Percentiles rank a stretch among this genome's conserved stretches.
Conservation (phyloP, 75 land plant species). For the Selaginella tamariscina region DNA sequence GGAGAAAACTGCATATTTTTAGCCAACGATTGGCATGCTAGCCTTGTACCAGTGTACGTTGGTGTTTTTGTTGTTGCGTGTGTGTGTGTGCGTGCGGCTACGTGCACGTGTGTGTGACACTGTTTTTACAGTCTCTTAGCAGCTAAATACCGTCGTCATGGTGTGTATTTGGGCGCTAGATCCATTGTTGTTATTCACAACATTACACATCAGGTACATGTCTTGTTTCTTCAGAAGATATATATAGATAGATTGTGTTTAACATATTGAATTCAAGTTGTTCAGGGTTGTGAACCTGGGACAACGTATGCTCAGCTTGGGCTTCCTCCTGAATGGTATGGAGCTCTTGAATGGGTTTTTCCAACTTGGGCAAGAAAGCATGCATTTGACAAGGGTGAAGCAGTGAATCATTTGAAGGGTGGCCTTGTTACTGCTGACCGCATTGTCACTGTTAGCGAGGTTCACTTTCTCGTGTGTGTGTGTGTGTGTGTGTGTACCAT, state of each 20-base stretch:
- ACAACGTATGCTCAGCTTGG: constrained; percentile 60
- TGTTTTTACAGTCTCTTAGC: constrained; percentile 52
- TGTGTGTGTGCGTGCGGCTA: not conserved
- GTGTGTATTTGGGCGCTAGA: constrained; percentile 63
- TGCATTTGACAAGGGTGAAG: constrained; percentile 89
- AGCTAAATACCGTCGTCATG: constrained; percentile 70
- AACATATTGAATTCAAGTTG: not conserved
- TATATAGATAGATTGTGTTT: not conserved
- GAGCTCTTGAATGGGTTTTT: constrained; percentile 88
- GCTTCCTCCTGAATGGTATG: constrained; percentile 77
- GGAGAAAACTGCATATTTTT: constrained; percentile 82
- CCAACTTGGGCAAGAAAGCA: constrained; percentile 89
- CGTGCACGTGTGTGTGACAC: too few relatives aligned
- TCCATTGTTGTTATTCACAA: constrained; percentile 72
- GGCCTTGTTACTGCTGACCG: constrained; percentile 89
- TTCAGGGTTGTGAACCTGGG: constrained; percentile 82
- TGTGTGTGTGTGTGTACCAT: not conserved
- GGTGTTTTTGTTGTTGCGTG: not conserved
- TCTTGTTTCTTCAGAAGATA: not conserved
- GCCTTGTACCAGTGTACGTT: constrained; percentile 79
- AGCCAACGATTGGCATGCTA: constrained; percentile 97
- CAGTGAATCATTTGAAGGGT: constrained; percentile 86
- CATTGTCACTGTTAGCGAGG: constrained; percentile 78
- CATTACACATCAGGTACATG: constrained; percentile 73
- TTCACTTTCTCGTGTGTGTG: constrained; percentile 11